Evolutionary conservation across 2,329 filamentous ascomycete genomes (phyloP).

Genomic region (Xylaria sp.): DNA sequence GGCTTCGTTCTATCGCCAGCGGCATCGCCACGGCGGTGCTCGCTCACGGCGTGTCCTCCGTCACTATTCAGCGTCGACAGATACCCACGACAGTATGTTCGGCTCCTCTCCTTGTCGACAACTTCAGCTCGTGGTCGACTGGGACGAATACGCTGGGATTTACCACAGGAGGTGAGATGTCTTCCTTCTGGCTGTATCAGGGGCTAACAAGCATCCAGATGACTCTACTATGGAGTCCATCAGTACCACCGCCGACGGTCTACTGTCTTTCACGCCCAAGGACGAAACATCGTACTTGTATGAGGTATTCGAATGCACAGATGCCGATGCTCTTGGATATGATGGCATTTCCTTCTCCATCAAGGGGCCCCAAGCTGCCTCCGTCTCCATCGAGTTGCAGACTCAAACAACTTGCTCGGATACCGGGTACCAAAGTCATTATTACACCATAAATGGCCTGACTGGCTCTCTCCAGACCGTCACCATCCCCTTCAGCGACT

Average conservation of each 20-base stretch:
- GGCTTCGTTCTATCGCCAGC: conserved; percentile 21
- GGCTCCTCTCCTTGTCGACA: conserved; percentile 32
- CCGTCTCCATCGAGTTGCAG: conserved; percentile 30
- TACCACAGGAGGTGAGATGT: conserved; percentile 27
- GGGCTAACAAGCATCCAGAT: conserved; percentile 20
- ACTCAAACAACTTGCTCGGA: conserved; percentile 22
- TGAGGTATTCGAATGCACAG: conserved; percentile 28
- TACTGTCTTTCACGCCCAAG: conserved; percentile 27
- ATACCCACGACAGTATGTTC: conserved; percentile 22
- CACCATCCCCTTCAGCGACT: conserved; percentile 43
- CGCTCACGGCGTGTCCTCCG: conserved; percentile 21
- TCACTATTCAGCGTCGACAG: conserved; percentile 15
- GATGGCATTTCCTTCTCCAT: conserved; percentile 28
- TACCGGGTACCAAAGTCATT: conserved; percentile 36
- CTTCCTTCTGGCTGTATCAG: neutral
- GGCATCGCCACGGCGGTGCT: conserved; percentile 24
- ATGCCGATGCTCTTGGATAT: conserved; percentile 20
- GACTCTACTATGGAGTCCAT: conserved; percentile 28
- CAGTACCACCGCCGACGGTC: conserved; percentile 19
- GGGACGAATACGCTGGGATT: conserved; percentile 24
- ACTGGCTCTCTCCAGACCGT: conserved; percentile 47
- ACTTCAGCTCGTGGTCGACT: conserved; percentile 30
- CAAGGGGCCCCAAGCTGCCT: conserved; percentile 30
- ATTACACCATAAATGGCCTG: conserved; percentile 40
- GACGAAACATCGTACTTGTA: conserved; percentile 26